Conservation (phyloP, 2,329 filamentous ascomycete genomes). For the Neodidymelliopsis sp. region DNA sequence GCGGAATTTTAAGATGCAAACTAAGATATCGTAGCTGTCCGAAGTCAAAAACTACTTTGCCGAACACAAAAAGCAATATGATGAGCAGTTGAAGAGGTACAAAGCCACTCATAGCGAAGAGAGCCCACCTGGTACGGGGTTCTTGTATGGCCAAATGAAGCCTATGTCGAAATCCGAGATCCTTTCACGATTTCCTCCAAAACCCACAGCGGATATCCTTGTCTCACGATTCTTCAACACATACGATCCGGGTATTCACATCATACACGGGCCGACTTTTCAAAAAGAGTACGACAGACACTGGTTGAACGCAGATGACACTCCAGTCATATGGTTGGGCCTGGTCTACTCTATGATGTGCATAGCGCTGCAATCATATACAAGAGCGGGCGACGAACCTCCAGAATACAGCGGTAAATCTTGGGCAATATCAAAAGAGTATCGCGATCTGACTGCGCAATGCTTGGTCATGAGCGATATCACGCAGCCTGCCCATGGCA, state of each 20-base stretch:
- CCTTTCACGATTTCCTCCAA: conserved; percentile 78
- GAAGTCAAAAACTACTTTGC: conserved; percentile 93
- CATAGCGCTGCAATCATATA: conserved; percentile 79
- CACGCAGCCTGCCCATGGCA: conserved; percentile 75
- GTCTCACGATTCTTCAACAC: conserved; percentile 93
- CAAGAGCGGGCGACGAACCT: conserved; percentile 81
- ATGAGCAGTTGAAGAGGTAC: conserved; percentile 80
- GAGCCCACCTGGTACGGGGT: conserved; percentile 71
- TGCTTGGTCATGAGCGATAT: conserved; percentile 79
- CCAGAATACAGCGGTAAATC: conserved; percentile 76
- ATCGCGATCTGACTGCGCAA: conserved; percentile 76
- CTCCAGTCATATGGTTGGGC: conserved; percentile 79
- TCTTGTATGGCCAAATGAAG: conserved; percentile 77
- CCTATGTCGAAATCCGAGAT: conserved; percentile 78
- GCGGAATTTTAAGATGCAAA: background rate
- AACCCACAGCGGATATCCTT: conserved; percentile 82
- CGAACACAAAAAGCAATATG: conserved; percentile 86
- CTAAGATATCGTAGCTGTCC: conserved; percentile 65
- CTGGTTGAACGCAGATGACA: conserved; percentile 76
- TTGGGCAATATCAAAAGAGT: conserved; percentile 60
- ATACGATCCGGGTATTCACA: conserved; percentile 67
- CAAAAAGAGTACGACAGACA: conserved; percentile 70
- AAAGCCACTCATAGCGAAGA: conserved; percentile 68
- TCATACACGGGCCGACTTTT: conserved; percentile 76
- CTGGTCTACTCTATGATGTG: conserved; percentile 79